Evolutionary conservation across 305 asterid species (phyloP).

Genomic region (Galium porrigens): DNA sequence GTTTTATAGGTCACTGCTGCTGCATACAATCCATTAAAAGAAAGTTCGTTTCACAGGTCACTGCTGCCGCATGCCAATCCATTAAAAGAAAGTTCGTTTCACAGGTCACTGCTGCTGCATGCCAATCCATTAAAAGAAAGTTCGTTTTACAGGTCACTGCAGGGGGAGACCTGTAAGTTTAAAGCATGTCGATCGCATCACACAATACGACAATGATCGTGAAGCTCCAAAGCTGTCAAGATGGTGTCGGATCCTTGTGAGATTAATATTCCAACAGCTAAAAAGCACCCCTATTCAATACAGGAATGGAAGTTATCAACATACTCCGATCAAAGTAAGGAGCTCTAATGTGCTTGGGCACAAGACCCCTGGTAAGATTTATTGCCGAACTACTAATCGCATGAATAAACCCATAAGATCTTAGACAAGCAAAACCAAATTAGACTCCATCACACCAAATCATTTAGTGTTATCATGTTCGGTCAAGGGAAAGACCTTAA

Average conservation of each 20-base stretch:
- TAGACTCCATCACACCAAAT: not conserved
- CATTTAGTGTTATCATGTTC: not conserved
- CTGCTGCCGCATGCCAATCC: not conserved
- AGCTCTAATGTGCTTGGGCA: not conserved
- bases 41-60: not conserved
- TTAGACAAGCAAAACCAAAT: not conserved
- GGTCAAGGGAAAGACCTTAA: not conserved
- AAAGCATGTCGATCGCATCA: not conserved
- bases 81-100: constrained; percentile 17
- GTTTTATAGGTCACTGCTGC: constrained; percentile 10
- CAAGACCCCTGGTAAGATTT: constrained; percentile 9
- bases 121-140: constrained; percentile 13
- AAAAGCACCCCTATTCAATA: constrained; percentile 4
- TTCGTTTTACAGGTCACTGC: constrained; percentile 13
- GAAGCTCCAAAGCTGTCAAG: not conserved
- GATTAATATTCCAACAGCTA: not conserved
- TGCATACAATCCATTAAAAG: constrained; percentile 7
- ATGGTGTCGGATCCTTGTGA: not conserved
- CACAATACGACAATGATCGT: not conserved
- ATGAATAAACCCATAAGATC: not conserved
- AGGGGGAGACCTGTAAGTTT: not conserved
- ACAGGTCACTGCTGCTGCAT: not conserved
- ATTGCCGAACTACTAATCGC: constrained; percentile 1
- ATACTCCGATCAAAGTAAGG: not conserved
- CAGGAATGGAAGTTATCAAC: not conserved